Evolutionary conservation across 352 stramenopile species (phyloP).

Genomic region (Elongisporangium anandrum): DNA sequence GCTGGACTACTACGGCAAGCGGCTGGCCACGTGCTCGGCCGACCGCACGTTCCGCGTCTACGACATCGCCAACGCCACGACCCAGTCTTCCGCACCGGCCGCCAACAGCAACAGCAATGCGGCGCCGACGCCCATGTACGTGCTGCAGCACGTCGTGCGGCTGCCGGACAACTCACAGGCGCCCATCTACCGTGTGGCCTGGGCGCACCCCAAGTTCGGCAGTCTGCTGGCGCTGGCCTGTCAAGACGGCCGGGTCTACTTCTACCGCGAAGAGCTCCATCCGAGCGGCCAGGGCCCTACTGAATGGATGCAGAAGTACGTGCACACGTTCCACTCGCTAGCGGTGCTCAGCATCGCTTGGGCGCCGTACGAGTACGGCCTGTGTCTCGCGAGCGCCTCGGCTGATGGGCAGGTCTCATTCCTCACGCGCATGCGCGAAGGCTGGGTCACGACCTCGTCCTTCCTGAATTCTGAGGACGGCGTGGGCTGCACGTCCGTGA

Average conservation of each 20-base stretch:
- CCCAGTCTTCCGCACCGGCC: constrained; percentile 8
- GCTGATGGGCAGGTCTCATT: constrained; percentile 84
- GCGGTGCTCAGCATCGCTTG: constrained; percentile 79
- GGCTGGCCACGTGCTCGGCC: constrained; percentile 72
- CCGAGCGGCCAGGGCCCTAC: constrained; percentile 49
- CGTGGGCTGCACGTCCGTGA: constrained; percentile 71
- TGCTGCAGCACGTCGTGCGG: constrained; percentile 62
- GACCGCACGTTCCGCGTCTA: constrained; percentile 85
- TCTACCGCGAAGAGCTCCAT: constrained; percentile 79
- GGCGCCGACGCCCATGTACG: constrained; percentile 10
- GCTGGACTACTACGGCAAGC: constrained; percentile 87
- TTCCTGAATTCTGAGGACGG: constrained; percentile 74
- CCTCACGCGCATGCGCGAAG: constrained; percentile 74
- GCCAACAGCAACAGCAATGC: constrained; percentile 6
- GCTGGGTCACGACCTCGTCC: constrained; percentile 74
- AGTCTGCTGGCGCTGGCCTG: constrained; percentile 72
- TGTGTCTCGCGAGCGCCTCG: constrained; percentile 74
- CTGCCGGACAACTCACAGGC: constrained; percentile 61
- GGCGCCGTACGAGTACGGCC: constrained; percentile 84
- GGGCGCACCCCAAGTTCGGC: constrained; percentile 84
- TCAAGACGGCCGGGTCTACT: constrained; percentile 80
- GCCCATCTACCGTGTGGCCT: constrained; percentile 74
- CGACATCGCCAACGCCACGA: constrained; percentile 60
- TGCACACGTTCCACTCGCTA: constrained; percentile 68
- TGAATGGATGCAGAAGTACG: constrained; percentile 72